Evolutionary conservation across 2,329 filamentous ascomycete genomes (phyloP).

Genomic region (Annulohypoxylon truncatum): DNA sequence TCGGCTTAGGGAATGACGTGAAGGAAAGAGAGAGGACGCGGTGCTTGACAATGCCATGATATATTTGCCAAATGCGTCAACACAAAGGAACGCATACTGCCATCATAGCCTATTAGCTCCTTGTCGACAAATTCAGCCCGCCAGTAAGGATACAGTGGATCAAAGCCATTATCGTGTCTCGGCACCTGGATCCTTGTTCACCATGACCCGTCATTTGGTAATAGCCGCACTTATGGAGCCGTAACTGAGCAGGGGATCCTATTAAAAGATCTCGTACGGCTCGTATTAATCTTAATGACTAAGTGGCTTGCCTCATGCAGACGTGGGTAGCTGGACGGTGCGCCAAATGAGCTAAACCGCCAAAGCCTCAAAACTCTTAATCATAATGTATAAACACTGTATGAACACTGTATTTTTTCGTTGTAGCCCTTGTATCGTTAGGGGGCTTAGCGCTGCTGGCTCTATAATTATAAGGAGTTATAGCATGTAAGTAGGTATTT

Average conservation of each 20-base stretch:
- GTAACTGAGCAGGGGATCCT: background rate
- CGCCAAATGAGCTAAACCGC: too few species aligned
- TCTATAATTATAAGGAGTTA: too few species aligned
- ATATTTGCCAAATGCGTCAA: constrained; percentile 10
- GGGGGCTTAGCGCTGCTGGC: too few species aligned
- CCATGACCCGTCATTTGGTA: constrained; percentile 6
- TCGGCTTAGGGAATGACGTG: background rate
- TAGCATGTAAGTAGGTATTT: too few species aligned
- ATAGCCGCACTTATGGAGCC: background rate
- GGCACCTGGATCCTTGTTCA: constrained; percentile 8
- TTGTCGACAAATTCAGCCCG: constrained; percentile 9
- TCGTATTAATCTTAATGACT: background rate
- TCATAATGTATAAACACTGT: too few species aligned
- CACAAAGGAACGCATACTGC: constrained; percentile 1
- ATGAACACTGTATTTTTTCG: too few species aligned
- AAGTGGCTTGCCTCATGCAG: background rate
- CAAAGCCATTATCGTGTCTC: constrained; percentile 7
- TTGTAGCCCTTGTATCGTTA: too few species aligned
- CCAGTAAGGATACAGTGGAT: constrained; percentile 4
- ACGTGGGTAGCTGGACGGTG: background rate
- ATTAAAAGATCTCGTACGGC: constrained; percentile 12
- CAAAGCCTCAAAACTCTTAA: too few species aligned
- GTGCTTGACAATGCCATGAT: constrained; percentile 13
- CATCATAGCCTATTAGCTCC: constrained; percentile 30
- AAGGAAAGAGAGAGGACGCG: background rate